phyloP scores from a whole-genome alignment of 1,284 basidiomycete genomes.

The Trichosporon sp. region DNA sequence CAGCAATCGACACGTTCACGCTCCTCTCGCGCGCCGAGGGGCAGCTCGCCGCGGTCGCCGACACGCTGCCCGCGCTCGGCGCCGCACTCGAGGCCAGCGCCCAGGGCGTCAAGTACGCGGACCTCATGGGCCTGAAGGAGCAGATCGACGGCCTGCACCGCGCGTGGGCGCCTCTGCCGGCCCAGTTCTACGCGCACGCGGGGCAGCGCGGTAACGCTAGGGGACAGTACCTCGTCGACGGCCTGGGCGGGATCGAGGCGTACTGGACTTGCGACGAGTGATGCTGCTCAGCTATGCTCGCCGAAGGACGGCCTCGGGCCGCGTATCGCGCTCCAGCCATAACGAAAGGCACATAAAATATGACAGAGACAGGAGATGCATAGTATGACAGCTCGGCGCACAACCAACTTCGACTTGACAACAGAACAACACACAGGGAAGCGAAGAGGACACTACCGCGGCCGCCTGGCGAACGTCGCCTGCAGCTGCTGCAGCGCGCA shows the following conservation, averaged over 20 bases:
- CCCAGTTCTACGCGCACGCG: neutral
- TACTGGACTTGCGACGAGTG: neutral
- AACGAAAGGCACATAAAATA: too few relatives aligned
- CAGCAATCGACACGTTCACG: neutral
- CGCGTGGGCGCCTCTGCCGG: neutral
- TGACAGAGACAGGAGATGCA: neutral
- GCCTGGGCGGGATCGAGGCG: neutral
- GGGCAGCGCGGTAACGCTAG: neutral
- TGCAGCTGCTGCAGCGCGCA: neutral
- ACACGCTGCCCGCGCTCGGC: neutral
- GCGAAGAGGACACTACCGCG: neutral
- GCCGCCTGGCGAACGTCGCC: neutral
- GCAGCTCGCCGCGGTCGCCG: neutral
- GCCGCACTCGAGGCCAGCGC: neutral
- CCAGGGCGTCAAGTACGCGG: neutral
- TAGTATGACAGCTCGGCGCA: neutral
- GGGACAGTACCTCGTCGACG: neutral
- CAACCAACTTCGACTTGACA: too few relatives aligned
- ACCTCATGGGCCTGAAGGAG: neutral
- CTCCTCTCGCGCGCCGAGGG: neutral
- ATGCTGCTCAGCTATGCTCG: too few relatives aligned
- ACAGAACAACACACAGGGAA: too few relatives aligned
- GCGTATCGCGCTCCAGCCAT: too few relatives aligned
- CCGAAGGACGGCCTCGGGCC: too few relatives aligned
- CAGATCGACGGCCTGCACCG: neutral